These are phyloP conservation scores for Dothidotthia symphoricarpi DNA, from an alignment of 2,329 filamentous ascomycete genomes.

Conservation along the genomic window DNA sequence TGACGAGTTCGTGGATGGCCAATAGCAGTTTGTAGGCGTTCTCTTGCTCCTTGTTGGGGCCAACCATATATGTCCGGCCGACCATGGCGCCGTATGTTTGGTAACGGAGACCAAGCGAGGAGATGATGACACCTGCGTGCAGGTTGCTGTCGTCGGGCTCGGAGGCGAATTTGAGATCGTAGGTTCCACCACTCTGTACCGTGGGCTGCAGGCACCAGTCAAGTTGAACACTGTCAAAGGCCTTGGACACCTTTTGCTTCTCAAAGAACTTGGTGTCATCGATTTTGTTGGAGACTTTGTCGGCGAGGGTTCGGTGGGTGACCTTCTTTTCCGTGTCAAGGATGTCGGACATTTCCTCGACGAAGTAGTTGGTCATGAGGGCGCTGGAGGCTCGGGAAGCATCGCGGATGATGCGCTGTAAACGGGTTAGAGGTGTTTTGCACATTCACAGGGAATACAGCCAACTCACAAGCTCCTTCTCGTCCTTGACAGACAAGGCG, in stretches of 20 bases:
- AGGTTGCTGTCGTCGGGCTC: conserved; percentile 77
- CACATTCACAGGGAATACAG: too few relatives aligned
- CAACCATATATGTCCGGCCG: conserved; percentile 90
- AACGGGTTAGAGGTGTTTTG: conserved; percentile 6
- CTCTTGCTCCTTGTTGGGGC: conserved; percentile 95
- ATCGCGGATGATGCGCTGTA: conserved; percentile 80
- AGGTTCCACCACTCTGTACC: conserved; percentile 93
- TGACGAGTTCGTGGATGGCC: conserved; percentile 79
- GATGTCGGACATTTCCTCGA: conserved; percentile 96
- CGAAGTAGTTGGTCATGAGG: conserved; percentile 92
- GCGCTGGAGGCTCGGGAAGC: conserved; percentile 92
- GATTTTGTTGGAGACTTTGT: conserved; percentile 86
- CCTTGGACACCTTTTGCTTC: conserved; percentile 74
- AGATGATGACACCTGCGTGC: conserved; percentile 90
- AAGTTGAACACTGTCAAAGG: conserved; percentile 83
- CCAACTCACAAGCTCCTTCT: conserved; percentile 69
- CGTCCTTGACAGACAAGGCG: conserved; percentile 90
- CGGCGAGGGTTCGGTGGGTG: conserved; percentile 80
- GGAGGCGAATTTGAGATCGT: conserved; percentile 78
- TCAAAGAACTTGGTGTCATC: conserved; percentile 95
- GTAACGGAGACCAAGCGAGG: conserved; percentile 87
- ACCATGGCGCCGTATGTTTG: conserved; percentile 94
- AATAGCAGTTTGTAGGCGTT: conserved; percentile 87
- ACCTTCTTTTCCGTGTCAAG: conserved; percentile 97
- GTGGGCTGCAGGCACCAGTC: conserved; percentile 92